Base-by-base conservation (phyloP, 176 grass and related monocot genomes). In the Oryza glumipatula region DNA sequence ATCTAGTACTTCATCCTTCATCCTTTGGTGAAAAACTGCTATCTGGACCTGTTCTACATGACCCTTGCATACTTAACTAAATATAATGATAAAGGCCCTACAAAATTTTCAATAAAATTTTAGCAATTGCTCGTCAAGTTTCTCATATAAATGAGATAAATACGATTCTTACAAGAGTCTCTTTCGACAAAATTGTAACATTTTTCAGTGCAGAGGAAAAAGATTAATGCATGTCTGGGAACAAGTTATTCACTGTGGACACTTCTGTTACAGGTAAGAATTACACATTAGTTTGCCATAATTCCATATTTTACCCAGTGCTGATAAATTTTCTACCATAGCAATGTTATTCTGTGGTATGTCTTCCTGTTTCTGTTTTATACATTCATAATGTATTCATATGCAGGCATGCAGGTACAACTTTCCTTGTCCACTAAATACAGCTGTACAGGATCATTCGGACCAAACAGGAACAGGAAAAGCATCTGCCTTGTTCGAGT, bases 1-100 rank as follows among this genome's bases (percentile, higher is more conserved):
- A 88, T 88, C 56, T 66, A 77, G 76, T 76, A 88, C 46, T 81
- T 84, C 26, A n/a, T 11, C 23, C 77, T 80, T 74, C 33, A 74
- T 49, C 15, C 45, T 84, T 41, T 43, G 66, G 51, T 73, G 46
- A 44, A 68, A 82, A 68, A 73, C 79, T 78, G 67, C 78, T 73
- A 15, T 13, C 22, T 67, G 68, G 67, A 63, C 58, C 47, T 90
- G 74, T 64, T 81, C 3, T 54, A 81, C 54, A 22, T 23, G 32
- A 36, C 52, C 65, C 30, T 47, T 30, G 30, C 1, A 24, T 48
- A 12, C 41, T 48, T 51, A 69, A 39, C 65, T 81, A 17, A 11
- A n/a, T 52, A 30, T 35, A 35, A 68, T 68, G 64, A 12, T 68
- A 9, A 68, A 35, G 43, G 16, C 16, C 21, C 26, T 67, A 48